These are phyloP conservation scores for Nothophaeocryptopus gaeumannii DNA, from an alignment of 2,329 filamentous ascomycete genomes.

Conservation along the genomic window DNA sequence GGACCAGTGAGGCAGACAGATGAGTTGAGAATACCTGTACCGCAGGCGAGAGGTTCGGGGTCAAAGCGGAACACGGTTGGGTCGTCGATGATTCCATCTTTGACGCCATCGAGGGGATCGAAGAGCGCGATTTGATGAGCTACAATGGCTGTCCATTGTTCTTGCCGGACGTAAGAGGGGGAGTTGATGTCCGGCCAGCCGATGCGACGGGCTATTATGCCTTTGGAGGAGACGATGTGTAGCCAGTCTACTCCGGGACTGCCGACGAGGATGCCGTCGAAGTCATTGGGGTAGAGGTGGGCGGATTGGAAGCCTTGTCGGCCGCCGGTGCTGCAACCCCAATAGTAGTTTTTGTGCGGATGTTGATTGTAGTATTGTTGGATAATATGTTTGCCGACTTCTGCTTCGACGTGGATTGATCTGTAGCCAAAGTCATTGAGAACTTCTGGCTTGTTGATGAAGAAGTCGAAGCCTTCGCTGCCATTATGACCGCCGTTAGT, in stretches of 20 bases:
- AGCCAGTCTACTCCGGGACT: conserved; percentile 44
- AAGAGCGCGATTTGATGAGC: conserved; percentile 40
- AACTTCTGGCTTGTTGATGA: conserved; percentile 26
- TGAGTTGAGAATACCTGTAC: conserved; percentile 22
- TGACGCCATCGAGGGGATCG: conserved; percentile 50
- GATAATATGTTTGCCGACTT: conserved; percentile 48
- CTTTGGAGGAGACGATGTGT: conserved; percentile 39
- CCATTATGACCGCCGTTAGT: too few relatives aligned
- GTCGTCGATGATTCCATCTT: conserved; percentile 51
- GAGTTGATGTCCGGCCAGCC: conserved; percentile 40
- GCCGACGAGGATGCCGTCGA: conserved; percentile 57
- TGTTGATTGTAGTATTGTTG: conserved; percentile 48
- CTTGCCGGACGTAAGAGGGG: background rate
- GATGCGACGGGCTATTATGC: conserved; percentile 38
- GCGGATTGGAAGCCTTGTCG: conserved; percentile 56
- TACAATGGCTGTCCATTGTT: background rate
- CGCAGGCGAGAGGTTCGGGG: conserved; percentile 44
- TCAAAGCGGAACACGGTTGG: conserved; percentile 48
- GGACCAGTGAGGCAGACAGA: conserved; percentile 42
- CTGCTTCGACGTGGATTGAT: conserved; percentile 50
- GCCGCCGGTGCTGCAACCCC: conserved; percentile 60
- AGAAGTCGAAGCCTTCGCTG: background rate
- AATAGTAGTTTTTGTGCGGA: conserved; percentile 52
- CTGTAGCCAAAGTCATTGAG: conserved; percentile 41
- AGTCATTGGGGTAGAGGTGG: conserved; percentile 54